Percentiles rank a stretch among this genome's conserved stretches.
phyloP scores from a whole-genome alignment of 805 yeast species.

The Schwanniomyces pseudopolymorphus region DNA sequence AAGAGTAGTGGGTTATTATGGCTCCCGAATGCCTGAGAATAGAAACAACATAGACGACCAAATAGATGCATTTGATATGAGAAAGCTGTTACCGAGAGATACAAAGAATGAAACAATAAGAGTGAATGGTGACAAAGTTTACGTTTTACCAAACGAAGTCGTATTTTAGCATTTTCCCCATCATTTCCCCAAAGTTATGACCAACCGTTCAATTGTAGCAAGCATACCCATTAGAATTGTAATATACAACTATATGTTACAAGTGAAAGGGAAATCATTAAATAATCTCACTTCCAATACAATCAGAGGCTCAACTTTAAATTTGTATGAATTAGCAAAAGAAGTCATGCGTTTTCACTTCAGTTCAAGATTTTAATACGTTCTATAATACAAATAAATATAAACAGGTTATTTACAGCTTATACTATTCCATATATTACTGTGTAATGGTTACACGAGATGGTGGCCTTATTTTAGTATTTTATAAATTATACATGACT shows the following conservation, averaged over 20 bases:
- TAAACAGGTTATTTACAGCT: too few species aligned
- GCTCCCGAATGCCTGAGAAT: constrained; percentile 48
- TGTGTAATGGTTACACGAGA: too few species aligned
- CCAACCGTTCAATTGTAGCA: too few species aligned
- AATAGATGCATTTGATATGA: constrained; percentile 87
- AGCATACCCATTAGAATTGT: too few species aligned
- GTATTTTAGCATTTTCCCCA: constrained; percentile 38
- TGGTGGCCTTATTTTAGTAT: neutral
- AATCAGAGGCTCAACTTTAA: neutral
- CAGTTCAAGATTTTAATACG: neutral
- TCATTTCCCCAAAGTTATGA: neutral
- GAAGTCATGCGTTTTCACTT: too few species aligned
- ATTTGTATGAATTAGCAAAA: neutral
- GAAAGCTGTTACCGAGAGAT: constrained; percentile 64
- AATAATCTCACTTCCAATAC: too few species aligned
- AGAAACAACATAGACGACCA: constrained; percentile 56
- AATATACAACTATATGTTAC: too few species aligned
- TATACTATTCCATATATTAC: too few species aligned
- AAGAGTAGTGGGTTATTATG: constrained; percentile 88
- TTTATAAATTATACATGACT: neutral
- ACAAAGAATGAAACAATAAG: constrained; percentile 52
- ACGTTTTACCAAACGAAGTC: constrained; percentile 68
- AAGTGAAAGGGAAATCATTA: too few species aligned
- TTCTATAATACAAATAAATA: too few species aligned
- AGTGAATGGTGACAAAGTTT: constrained; percentile 56